Evolutionary conservation across 371 early-diverging fungal genomes (phyloP), one percentile per base, ranked within the genome.

Genomic region (Cladochytrium tenue): DNA sequence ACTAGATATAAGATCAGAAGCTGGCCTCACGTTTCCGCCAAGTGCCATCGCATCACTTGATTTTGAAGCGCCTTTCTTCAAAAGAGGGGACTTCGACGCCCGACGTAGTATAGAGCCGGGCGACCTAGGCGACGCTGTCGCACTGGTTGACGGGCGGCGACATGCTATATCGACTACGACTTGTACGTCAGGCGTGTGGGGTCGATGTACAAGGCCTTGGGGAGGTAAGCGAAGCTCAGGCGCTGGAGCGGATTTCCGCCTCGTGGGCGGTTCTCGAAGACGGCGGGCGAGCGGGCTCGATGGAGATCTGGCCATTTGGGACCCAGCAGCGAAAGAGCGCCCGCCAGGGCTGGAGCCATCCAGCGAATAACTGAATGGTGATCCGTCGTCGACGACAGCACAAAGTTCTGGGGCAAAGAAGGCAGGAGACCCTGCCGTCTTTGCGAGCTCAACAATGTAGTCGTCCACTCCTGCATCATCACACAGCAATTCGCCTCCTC

Each of bases 371-470:
- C n/a, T n/a, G n/a, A n/a, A 20, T 51, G 27, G 30, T 51, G 59
- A 17, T 62, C 60, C 26, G 72, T 76, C 76, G 58, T 87, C 88
- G 53, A 83, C 78, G 1, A 92, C 85, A 65, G 88, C 89, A 71
- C 98, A 97, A 13, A 96, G 80, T 74, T 96, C 97, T 13, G 97
- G 98, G 20, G 97, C 98, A 82, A 96, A 96, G 74, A 96, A 98
- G 2, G 98, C 97, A 1, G 98, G 98, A 27, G 92, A 92, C 0
- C 98, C 98, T 13, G 94, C 97, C 0, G 98, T 96, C 71, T 94
- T 94, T 32, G 93, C 92, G 31, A 97, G 82, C 75, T 96, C 86
- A 30, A 75, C 62, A 58, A 7, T 34, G 43, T 43, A 43, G 20
- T 7, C 7, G 68, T 26, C 64, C 70, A 51, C 62, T 60, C 34